Percentiles rank a stretch among this genome's conserved stretches.
Conservation (phyloP, 371 early-diverging fungal genomes). For the Fennellomyces sp. region DNA sequence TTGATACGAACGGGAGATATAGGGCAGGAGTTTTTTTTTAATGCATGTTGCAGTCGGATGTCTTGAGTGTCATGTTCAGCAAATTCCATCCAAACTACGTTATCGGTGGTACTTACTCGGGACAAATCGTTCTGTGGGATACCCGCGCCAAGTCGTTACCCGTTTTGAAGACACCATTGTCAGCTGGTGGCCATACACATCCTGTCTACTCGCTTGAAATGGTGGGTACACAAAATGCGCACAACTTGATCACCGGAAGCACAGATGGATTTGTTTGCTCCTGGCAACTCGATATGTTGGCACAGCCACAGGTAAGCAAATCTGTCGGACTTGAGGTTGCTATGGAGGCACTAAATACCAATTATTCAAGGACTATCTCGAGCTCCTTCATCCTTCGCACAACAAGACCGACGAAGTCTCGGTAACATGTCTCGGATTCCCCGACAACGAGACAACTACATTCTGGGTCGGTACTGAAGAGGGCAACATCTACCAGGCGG, state of each 20-base stretch:
- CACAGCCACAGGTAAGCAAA: slow-evolving; percentile 76
- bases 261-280: slow-evolving; percentile 95
- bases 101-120: slow-evolving; percentile 95
- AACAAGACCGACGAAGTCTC: slow-evolving; percentile 91
- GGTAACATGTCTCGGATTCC: slow-evolving; percentile 88
- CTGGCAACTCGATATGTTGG: slow-evolving; percentile 97
- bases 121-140: slow-evolving; percentile 97
- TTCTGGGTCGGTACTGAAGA: slow-evolving; percentile 98
- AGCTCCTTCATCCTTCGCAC: slow-evolving; percentile 76
- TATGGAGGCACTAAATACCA: background rate
- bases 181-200: slow-evolving; percentile 94
- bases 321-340: background rate
- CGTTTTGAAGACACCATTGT: slow-evolving; percentile 85
- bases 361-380: slow-evolving; percentile 69
- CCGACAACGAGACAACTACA: slow-evolving; percentile 87
- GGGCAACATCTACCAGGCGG: slow-evolving; percentile 89
- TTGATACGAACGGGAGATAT: background rate
- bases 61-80: slow-evolving; percentile 87
- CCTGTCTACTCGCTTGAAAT: slow-evolving; percentile 89
- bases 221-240: slow-evolving; percentile 95
- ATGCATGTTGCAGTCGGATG: slow-evolving; percentile 75
- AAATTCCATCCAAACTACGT: slow-evolving; percentile 90
- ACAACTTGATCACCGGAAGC: slow-evolving; percentile 87
- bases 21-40: background rate
- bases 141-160: slow-evolving; percentile 87